A percentile compares a stretch with the other conserved stretches of the same genome.
Conservation (phyloP, 345 rosid genomes). For the Lumnitzera racemosa region DNA sequence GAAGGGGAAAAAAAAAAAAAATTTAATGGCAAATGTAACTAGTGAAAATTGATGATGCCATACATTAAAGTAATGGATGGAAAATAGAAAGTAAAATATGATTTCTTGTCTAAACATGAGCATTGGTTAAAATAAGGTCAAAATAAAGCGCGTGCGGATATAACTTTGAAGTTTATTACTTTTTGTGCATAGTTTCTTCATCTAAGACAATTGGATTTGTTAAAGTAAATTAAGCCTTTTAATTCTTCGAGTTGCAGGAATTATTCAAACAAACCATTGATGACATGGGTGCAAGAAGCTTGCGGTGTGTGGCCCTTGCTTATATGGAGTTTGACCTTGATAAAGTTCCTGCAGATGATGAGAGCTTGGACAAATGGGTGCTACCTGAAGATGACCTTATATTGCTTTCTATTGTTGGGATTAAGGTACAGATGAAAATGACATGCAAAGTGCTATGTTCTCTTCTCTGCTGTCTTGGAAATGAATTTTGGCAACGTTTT, state of each 20-base stretch:
- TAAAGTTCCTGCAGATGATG: slow-evolving; percentile 61
- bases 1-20: no score
- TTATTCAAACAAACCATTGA: slow-evolving; percentile 60
- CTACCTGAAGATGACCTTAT: slow-evolving; percentile 87
- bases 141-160: neutral
- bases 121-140: slow-evolving; percentile 1
- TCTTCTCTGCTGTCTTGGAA: neutral
- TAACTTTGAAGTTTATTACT: neutral
- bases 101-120: neutral
- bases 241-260: slow-evolving; percentile 33
- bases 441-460: neutral
- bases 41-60: no score
- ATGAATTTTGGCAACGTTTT: no score
- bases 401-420: slow-evolving; percentile 89
- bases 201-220: neutral
- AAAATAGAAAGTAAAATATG: no score
- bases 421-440: slow-evolving; percentile 49
- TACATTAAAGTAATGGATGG: no score
- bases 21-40: no score
- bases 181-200: no score
- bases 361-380: slow-evolving; percentile 55
- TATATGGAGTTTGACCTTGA: slow-evolving; percentile 53
- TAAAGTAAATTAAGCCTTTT: neutral
- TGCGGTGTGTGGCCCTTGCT: slow-evolving; percentile 96
- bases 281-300: slow-evolving; percentile 79